phyloP scores from a whole-genome alignment of 148 eudicot genomes.

The Chenopodium berlandieri region DNA sequence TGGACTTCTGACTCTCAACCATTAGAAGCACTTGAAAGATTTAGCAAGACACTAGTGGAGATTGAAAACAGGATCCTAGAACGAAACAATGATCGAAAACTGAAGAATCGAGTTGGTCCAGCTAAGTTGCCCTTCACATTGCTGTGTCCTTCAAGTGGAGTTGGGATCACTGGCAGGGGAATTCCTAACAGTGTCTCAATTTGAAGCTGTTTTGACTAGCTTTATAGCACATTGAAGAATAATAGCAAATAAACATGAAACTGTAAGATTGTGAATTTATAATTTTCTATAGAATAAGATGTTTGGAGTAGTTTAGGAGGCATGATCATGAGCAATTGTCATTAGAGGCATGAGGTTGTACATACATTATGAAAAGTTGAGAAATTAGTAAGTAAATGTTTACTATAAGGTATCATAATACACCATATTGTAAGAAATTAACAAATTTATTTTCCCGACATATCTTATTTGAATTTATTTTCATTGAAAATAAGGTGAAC shows the following conservation, averaged over 20 bases:
- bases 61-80: conserved; percentile 45
- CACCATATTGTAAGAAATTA: background rate
- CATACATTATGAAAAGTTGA: background rate
- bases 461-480: too few relatives aligned
- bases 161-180: conserved; percentile 81
- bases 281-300: background rate
- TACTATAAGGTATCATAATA: background rate
- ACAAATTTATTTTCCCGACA: too few relatives aligned
- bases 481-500: too few relatives aligned
- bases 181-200: conserved; percentile 87
- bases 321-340: background rate
- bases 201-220: conserved; percentile 20
- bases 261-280: background rate
- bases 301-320: background rate
- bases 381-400: background rate
- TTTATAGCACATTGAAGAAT: background rate
- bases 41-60: conserved; percentile 42
- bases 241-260: conserved; percentile 4
- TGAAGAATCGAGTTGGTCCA: conserved; percentile 69
- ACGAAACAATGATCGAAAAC: conserved; percentile 46
- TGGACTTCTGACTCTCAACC: conserved; percentile 60
- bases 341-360: background rate
- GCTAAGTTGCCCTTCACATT: conserved; percentile 72
- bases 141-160: conserved; percentile 57
- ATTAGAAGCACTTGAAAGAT: conserved; percentile 51